Base-by-base conservation (phyloP, 305 asterid species). In the Striga hermonthica region DNA sequence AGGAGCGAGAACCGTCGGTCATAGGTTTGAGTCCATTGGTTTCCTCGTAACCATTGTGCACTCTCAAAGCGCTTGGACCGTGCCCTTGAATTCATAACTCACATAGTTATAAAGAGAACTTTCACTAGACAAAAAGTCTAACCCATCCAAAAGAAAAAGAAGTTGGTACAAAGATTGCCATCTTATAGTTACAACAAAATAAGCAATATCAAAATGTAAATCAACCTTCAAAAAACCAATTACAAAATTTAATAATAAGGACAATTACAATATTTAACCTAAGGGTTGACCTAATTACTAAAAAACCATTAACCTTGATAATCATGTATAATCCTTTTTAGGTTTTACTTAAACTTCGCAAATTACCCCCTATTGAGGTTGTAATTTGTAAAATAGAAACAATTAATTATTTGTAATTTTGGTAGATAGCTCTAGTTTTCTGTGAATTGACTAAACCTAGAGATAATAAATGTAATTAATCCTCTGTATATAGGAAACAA, bases 21-120 rank as follows among this genome's bases (percentile, higher is more conserved):
- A 50, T 75, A 75, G 81, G 74, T 76, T 81, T 84, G 71, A 65
- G 72, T 73, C 80, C 86, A 68, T 72, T 79, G 47, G 54, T 67
- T 69, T 76, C 90, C 67, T 83, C 80, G 37, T 62, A 81, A 53
- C 83, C 82, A 69, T 80, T 79, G 77, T 64, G 72, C 62, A 83
- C 79, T 36, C 79, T 83, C 5, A 65, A 68, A 34, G 81, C 70
- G 72, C 69, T 78, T 57, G 73, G 70, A 67, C 69, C 79, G 6
- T 75, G 78, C 39, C 87, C 95, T 90, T 56, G 53, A 70, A 56
- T 28, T 57, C 56, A 69, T 71, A 76, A 66, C 36, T 57, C 44
- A 43, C 56, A 71, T 70, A 57, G 65, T 57, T 61, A 74, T 62
- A 52, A 70, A 41, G 55, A 22, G 31, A 22, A 22, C 31, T 22